These are phyloP conservation scores for Lithocarpus polystachyus DNA, from an alignment of 306 rosid genomes.

Conservation along the genomic window DNA sequence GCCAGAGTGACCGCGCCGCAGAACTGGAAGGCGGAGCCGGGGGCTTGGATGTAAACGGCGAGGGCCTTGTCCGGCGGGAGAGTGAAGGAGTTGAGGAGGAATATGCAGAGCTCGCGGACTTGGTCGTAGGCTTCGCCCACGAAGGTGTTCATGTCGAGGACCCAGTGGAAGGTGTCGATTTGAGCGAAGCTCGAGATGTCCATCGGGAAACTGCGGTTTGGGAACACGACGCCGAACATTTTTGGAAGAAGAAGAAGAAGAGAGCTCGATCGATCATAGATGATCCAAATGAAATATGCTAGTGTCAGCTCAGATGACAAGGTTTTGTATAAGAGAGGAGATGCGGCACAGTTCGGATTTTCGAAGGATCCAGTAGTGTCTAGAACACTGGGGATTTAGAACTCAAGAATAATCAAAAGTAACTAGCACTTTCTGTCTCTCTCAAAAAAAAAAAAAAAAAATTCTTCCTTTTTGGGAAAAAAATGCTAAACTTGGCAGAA, in stretches of 20 bases:
- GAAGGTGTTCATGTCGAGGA: constrained; percentile 87
- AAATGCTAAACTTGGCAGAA: too few relatives aligned
- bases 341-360: background rate
- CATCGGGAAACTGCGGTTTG: constrained; percentile 88
- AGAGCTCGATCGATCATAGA: background rate
- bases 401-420: background rate
- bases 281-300: too few relatives aligned
- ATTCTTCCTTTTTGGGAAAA: too few relatives aligned
- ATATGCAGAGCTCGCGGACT: constrained; percentile 72
- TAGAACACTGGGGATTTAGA: background rate
- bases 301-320: background rate
- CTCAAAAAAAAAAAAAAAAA: too few relatives aligned
- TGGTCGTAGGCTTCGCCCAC: constrained; percentile 86
- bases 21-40: constrained; percentile 75
- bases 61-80: constrained; percentile 92
- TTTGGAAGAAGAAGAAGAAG: background rate
- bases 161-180: constrained; percentile 87
- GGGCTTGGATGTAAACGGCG: constrained; percentile 85
- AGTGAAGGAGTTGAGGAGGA: constrained; percentile 70
- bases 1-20: constrained; percentile 74
- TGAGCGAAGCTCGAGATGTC: constrained; percentile 88
- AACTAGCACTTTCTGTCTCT: too few relatives aligned
- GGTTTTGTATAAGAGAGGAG: background rate
- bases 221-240: constrained; percentile 95
- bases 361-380: background rate